Base-by-base conservation (phyloP, 495 filamentous ascomycete species). In the Emericellopsis terricola region DNA sequence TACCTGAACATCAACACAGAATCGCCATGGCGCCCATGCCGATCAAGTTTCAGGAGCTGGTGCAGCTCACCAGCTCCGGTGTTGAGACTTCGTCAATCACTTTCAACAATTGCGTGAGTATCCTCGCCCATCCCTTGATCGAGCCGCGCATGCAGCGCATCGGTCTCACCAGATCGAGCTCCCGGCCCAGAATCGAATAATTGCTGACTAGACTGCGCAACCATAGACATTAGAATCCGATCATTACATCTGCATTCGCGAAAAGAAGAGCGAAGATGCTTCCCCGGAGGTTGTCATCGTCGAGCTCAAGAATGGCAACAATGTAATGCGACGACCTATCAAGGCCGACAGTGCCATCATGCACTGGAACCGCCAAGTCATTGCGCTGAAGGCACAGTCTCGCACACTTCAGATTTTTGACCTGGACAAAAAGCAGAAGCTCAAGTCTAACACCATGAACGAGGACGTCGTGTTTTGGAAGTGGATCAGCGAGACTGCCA, bases 311-410 rank as follows among this genome's bases (percentile, higher is more conserved):
- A 85, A 91, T 60, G 70, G 70, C 58, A 92, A 93, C 69, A 80
- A 84, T 57, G 69, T 92, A 49, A 91, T 85, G 39, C 76, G 81
- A 42, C 71, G 89, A 43, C 84, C 86, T 7, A 99, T 99, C 66
- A 96, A 94, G 62, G 91, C 89, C 44, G 89, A 99, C 64, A 94
- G 85, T 72, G 91, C 89, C 40, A 94, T 99, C 51, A 94, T 99
- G 89, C 89, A 99, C 71, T 94, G 85, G 82, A 71, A 64, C 44
- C 76, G 77, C 51, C 82, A 89, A 53, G 86, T 96, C 56, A 96
- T 99, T 51, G 89, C 91, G 29, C 71, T 99, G 39, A 87, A 85
- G 56, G 91, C 89, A 20, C 81, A 91, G 48, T 69, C 71, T 32
- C 71, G 85, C 39, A 96, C 91, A 38, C 73, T 99, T 26, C 89